Conservation (phyloP, 345 rosid species). For the Camelina laxa region DNA sequence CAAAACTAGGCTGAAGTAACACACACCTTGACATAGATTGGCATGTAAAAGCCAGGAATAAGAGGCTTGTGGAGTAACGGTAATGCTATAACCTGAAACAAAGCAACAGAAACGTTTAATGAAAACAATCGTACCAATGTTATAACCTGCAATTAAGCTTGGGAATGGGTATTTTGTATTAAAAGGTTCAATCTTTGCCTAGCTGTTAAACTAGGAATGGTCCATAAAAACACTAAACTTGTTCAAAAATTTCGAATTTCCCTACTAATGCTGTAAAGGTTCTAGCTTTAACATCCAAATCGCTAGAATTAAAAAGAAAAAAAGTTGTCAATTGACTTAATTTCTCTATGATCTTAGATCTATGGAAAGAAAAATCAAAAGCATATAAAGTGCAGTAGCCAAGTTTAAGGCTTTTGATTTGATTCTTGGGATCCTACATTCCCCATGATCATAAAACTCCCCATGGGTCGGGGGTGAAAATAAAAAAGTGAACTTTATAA, state of each 20-base stretch:
- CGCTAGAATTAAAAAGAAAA: neutral
- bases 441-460: neutral
- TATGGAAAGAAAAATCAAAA: neutral
- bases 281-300: neutral
- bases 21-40: conserved; percentile 84
- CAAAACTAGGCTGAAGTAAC: neutral
- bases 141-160: neutral
- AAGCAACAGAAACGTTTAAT: conserved; percentile 7
- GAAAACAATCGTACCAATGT: conserved; percentile 3
- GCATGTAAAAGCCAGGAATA: conserved; percentile 95
- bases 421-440: no score
- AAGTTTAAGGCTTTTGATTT: neutral
- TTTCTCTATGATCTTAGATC: neutral
- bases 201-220: neutral
- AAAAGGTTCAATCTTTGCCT: conserved; percentile 20
- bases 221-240: neutral
- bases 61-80: conserved; percentile 87
- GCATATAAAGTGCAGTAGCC: neutral
- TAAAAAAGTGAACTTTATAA: neutral
- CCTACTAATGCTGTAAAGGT: neutral
- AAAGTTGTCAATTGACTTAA: neutral
- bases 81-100: conserved; percentile 78
- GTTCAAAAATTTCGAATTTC: neutral
- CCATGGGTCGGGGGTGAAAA: no score
- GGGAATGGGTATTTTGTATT: neutral